A percentile compares a stretch with the other conserved stretches of the same genome.
These are phyloP conservation scores for Chondrus crispus DNA, from an alignment of 23 red algal species.

Conservation along the genomic window DNA sequence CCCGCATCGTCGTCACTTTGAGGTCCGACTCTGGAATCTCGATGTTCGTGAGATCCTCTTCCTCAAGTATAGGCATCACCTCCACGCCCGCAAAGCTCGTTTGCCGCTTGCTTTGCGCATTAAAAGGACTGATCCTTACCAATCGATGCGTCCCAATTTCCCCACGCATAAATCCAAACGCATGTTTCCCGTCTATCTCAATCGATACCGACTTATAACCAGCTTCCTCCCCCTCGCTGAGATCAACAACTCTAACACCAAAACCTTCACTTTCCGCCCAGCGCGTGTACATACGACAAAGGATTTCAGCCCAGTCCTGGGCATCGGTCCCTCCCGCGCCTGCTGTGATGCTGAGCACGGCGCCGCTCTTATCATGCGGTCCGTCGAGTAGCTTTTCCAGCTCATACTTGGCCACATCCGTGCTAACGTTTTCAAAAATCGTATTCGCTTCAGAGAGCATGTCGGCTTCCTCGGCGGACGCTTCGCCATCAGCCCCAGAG, in stretches of 20 bases:
- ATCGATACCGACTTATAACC: constrained; percentile 77
- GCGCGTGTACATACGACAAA: constrained; percentile 88
- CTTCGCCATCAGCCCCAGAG: background rate
- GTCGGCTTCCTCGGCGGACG: constrained; percentile 16
- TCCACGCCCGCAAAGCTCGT: constrained; percentile 96
- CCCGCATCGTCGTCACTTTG: constrained; percentile 87
- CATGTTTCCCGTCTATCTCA: constrained; percentile 74
- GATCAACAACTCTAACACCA: constrained; percentile 49
- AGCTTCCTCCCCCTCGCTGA: constrained; percentile 71
- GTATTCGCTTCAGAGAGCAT: constrained; percentile 53
- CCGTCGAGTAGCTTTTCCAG: constrained; percentile 72
- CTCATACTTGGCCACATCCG: constrained; percentile 75
- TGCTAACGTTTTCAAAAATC: constrained; percentile 9
- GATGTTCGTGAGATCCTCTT: constrained; percentile 29
- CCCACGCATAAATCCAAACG: constrained; percentile 73
- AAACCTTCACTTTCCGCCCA: constrained; percentile 61
- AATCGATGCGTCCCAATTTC: constrained; percentile 97
- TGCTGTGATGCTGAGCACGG: constrained; percentile 68
- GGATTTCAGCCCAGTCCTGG: constrained; percentile 94
- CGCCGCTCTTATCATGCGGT: constrained; percentile 61
- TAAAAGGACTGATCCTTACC: constrained; percentile 92
- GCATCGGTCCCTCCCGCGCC: constrained; percentile 97
- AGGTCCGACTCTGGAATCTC: constrained; percentile 81
- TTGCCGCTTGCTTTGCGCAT: constrained; percentile 93
- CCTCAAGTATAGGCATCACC: constrained; percentile 82